These are phyloP conservation scores for Saccharomycopsis fibuligera DNA, from an alignment of 805 yeast genomes.

Conservation along the genomic window DNA sequence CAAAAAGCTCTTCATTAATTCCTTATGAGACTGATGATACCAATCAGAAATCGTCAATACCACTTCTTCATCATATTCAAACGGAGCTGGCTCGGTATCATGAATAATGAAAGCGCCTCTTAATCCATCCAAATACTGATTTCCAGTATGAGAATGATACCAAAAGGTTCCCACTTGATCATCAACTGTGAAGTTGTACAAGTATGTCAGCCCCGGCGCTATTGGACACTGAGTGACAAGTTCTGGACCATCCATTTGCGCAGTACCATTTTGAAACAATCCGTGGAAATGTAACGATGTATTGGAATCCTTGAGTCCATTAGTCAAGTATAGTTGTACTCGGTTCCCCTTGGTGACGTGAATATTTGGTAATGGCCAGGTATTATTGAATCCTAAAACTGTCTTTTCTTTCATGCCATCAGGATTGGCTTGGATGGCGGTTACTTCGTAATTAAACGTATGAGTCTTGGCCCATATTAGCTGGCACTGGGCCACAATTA, in stretches of 20 bases:
- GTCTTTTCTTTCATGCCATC: slow-evolving; percentile 52
- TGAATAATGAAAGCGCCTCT: slow-evolving; percentile 64
- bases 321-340: slow-evolving; percentile 51
- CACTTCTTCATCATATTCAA: slow-evolving; percentile 57
- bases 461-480: slow-evolving; percentile 36
- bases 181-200: slow-evolving; percentile 64
- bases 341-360: slow-evolving; percentile 61
- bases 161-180: slow-evolving; percentile 74
- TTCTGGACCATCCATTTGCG: slow-evolving; percentile 75
- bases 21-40: slow-evolving; percentile 50
- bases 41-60: slow-evolving; percentile 54
- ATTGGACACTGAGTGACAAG: slow-evolving; percentile 79
- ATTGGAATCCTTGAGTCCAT: slow-evolving; percentile 44
- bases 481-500: not conserved
- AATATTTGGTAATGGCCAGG: slow-evolving; percentile 71
- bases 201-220: slow-evolving; percentile 55
- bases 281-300: slow-evolving; percentile 82
- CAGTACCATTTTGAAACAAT: slow-evolving; percentile 54
- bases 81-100: slow-evolving; percentile 37
- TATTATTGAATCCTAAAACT: slow-evolving; percentile 60
- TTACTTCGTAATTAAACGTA: slow-evolving; percentile 48
- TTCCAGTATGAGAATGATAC: slow-evolving; percentile 77
- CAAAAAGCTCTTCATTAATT: slow-evolving; percentile 42
- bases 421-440: slow-evolving; percentile 59
- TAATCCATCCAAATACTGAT: slow-evolving; percentile 75